Percentiles rank a stretch among this genome's conserved stretches.
Conservation (phyloP, 805 yeast species). For the Cyberlindnera japonica region DNA sequence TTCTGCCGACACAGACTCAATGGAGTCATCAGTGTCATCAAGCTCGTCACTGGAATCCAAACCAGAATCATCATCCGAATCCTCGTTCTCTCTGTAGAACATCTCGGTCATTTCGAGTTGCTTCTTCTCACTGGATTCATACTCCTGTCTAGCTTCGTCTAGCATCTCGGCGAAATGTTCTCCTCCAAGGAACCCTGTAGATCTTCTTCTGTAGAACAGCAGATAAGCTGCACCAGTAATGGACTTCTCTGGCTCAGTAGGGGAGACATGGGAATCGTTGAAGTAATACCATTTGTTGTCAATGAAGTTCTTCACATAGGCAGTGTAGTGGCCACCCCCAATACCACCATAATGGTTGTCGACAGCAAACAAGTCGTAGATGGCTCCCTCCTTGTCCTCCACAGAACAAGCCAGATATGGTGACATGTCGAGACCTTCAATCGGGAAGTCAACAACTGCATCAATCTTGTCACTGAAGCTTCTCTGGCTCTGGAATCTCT, state of each 20-base stretch:
- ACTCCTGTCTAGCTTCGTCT: conserved; percentile 36
- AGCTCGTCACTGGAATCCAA: conserved; percentile 12
- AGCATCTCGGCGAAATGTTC: conserved; percentile 39
- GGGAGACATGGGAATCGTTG: conserved; percentile 76
- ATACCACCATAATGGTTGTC: conserved; percentile 95
- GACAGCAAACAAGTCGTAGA: conserved; percentile 87
- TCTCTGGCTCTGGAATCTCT: conserved; percentile 81
- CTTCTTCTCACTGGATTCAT: conserved; percentile 25
- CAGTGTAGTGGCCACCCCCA: conserved; percentile 97
- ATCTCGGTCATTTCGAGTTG: conserved; percentile 24
- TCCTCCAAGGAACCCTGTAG: conserved; percentile 44
- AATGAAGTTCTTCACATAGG: conserved; percentile 74
- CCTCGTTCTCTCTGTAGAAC: conserved; percentile 28
- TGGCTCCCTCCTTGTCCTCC: conserved; percentile 28
- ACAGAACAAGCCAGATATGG: conserved; percentile 44
- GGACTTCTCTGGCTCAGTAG: conserved; percentile 54
- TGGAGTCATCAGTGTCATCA: conserved; percentile 8
- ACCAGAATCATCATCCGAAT: conserved; percentile 5
- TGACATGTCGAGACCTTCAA: conserved; percentile 71
- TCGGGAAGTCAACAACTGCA: conserved; percentile 82
- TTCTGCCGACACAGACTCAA: conserved; percentile 12
- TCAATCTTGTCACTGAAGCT: conserved; percentile 88
- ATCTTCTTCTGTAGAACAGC: conserved; percentile 68
- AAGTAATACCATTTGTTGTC: conserved; percentile 84
- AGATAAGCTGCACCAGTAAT: conserved; percentile 81